Evolutionary conservation across 1,284 basidiomycete species (phyloP), one percentile per base, ranked within the genome.

Genomic region (Leccinum proliferum): DNA sequence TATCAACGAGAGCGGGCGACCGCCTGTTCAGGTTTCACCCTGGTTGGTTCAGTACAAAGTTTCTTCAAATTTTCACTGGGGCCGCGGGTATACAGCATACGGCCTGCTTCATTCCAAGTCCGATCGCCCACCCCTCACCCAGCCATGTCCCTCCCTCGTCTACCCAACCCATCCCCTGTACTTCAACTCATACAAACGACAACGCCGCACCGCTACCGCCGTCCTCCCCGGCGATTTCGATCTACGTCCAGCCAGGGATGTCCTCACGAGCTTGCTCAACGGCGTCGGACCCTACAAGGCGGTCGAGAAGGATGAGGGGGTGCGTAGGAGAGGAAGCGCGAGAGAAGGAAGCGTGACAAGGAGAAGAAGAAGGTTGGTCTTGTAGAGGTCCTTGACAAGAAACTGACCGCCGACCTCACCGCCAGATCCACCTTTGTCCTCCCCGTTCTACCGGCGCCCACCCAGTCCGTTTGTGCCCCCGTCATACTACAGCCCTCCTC

Each of bases 191-290:
- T 67, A 72, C 65, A 87, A 86, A 71, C 83, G 79, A 62, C 78
- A 76, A 8, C 83, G 89, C 21, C 86, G 89, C 63, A 87, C 82
- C 59, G 90, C 89, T 58, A 92, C 89, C 10, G 71, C 84, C 14
- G 86, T 92, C 52, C 82, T 91, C 73, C 84, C 88, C 1, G 89
- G 89, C 68, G 77, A 80, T 68, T 90, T 89, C 74, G 89, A 92
- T 77, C 73, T 79, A 5, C 81, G 80, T 41, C 85, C 87, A 0
- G 69, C 79, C 35, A 82, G 89, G 71, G 89, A 91, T 75, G 88
- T 88, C 64, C 79, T 92, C 66, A 92, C 89, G 12, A 89, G 86
- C 74, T 72, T 91, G 55, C 77, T 91, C 68, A 91, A 92, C 70
- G 88, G 89, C 61, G 85, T 91, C 50, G 81, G 80, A 0, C 82